Conservation (phyloP, 2,329 filamentous ascomycete genomes). For the Tolypocladium sp. region DNA sequence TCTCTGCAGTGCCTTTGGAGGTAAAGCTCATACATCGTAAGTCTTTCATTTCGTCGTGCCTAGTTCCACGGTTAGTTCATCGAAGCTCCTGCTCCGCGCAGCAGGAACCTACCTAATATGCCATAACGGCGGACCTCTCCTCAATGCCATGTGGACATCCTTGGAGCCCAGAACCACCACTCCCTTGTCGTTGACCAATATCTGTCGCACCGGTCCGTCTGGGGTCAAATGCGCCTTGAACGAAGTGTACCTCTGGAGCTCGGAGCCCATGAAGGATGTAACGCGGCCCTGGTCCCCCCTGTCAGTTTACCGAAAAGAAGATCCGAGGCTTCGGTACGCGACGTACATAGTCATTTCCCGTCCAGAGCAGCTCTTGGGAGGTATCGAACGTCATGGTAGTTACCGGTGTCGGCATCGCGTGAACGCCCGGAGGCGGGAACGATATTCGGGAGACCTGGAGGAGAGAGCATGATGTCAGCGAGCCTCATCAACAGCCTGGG, state of each 20-base stretch:
- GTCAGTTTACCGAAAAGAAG: conserved; percentile 12
- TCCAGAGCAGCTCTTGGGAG: conserved; percentile 83
- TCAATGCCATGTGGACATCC: conserved; percentile 80
- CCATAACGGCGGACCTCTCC: conserved; percentile 80
- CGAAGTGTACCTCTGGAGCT: conserved; percentile 83
- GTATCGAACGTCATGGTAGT: conserved; percentile 84
- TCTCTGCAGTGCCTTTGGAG: conserved; percentile 71
- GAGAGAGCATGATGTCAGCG: conserved; percentile 7
- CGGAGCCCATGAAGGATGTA: conserved; percentile 76
- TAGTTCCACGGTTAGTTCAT: conserved; percentile 17
- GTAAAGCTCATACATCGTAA: conserved; percentile 94
- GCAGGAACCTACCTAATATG: conserved; percentile 53
- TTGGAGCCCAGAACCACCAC: conserved; percentile 75
- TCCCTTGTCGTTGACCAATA: conserved; percentile 85
- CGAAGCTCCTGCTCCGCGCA: neutral
- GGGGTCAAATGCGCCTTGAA: conserved; percentile 67
- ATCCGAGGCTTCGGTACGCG: neutral
- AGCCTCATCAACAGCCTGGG: neutral
- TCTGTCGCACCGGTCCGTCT: conserved; percentile 76
- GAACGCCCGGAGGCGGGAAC: conserved; percentile 67
- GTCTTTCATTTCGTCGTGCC: conserved; percentile 70
- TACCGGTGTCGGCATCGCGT: conserved; percentile 60
- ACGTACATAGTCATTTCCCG: conserved; percentile 79
- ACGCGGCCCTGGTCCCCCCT: conserved; percentile 62
- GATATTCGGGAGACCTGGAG: conserved; percentile 68